A percentile compares a stretch with the other conserved stretches of the same genome.
These are phyloP conservation scores for Sporothrix globosa DNA, from an alignment of 2,329 filamentous ascomycete genomes.

Conservation along the genomic window DNA sequence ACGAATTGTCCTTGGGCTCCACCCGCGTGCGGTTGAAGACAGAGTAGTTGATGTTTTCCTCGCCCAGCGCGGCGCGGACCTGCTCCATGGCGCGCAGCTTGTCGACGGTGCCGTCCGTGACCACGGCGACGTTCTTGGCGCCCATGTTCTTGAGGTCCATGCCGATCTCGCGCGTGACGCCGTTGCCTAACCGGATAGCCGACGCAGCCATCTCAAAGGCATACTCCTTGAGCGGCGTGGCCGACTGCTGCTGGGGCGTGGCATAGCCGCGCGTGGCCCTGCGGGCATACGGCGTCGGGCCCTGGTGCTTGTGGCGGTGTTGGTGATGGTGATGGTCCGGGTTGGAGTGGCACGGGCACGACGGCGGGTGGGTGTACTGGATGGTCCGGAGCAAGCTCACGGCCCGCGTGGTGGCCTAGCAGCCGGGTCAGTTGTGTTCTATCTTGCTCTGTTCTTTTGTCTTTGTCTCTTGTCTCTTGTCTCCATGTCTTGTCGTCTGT, in stretches of 20 bases:
- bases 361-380: constrained; percentile 84
- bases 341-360: constrained; percentile 91
- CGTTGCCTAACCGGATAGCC: constrained; percentile 89
- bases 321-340: constrained; percentile 74
- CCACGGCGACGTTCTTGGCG: constrained; percentile 82
- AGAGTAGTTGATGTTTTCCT: constrained; percentile 77
- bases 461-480: not conserved
- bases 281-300: constrained; percentile 54
- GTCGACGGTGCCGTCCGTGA: constrained; percentile 82
- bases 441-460: not conserved
- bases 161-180: constrained; percentile 91
- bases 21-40: constrained; percentile 80
- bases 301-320: constrained; percentile 62
- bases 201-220: constrained; percentile 98
- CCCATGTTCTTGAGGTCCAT: constrained; percentile 97
- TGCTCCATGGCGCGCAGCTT: constrained; percentile 88
- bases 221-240: constrained; percentile 78
- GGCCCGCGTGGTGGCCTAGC: constrained; percentile 64
- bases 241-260: constrained; percentile 70
- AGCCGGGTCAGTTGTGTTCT: not conserved
- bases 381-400: constrained; percentile 81
- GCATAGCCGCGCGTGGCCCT: constrained; percentile 60
- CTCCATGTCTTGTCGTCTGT: too few relatives aligned
- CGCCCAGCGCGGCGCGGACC: constrained; percentile 76
- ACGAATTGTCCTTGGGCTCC: constrained; percentile 95